Evolutionary conservation across 768 basidiomycete species (phyloP).

Genomic region (Amyloporia xantha): DNA sequence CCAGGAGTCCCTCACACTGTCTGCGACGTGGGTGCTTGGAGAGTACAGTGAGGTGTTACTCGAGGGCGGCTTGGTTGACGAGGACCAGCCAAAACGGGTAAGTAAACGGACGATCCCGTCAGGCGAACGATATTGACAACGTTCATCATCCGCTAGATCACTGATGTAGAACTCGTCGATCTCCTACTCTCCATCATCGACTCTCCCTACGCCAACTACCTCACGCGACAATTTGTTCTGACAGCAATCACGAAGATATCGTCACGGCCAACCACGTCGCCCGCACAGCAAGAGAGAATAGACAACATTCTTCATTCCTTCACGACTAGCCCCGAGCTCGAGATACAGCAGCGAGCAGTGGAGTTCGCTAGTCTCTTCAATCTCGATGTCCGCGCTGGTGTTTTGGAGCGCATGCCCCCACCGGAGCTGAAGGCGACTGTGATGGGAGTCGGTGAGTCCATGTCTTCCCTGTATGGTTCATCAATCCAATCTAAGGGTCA

Average conservation of each 20-base stretch:
- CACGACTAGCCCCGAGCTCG: conserved; percentile 85
- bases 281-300: conserved; percentile 71
- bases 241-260: conserved; percentile 87
- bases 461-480: neutral
- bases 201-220: conserved; percentile 90
- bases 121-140: neutral
- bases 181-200: conserved; percentile 81
- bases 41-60: conserved; percentile 92
- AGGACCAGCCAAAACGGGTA: conserved; percentile 66
- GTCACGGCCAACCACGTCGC: conserved; percentile 63
- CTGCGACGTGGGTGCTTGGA: conserved; percentile 92
- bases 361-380: conserved; percentile 87
- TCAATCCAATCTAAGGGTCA: conserved; percentile 5
- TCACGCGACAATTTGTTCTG: conserved; percentile 89
- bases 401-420: conserved; percentile 97
- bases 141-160: conserved; percentile 41
- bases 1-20: conserved; percentile 90
- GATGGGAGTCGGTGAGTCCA: conserved; percentile 82
- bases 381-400: conserved; percentile 70
- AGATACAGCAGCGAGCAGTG: conserved; percentile 92
- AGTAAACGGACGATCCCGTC: no score
- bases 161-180: conserved; percentile 80
- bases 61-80: conserved; percentile 76
- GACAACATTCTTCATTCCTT: conserved; percentile 72
- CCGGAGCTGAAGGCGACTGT: conserved; percentile 97